Evolutionary conservation across 1,284 basidiomycete genomes (phyloP).

Genomic region (Albatrellus sp.): DNA sequence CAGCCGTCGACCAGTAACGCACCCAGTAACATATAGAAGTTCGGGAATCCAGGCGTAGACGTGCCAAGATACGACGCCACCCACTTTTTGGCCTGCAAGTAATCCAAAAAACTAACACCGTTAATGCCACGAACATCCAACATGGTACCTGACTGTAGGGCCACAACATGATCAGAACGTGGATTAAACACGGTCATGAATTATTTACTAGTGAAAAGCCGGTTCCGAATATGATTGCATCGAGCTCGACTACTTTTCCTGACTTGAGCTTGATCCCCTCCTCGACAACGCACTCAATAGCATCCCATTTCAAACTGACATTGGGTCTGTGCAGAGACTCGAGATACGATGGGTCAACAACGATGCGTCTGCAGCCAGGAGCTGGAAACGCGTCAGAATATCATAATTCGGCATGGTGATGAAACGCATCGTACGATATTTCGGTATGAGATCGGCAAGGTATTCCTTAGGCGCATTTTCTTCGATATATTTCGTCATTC

Average conservation of each 20-base stretch:
- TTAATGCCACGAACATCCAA: slow-evolving; percentile 18
- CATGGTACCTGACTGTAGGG: slow-evolving; percentile 15
- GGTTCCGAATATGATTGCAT: slow-evolving; percentile 21
- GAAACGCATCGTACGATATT: slow-evolving; percentile 25
- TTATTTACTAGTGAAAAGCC: slow-evolving; percentile 16
- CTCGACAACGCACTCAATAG: slow-evolving; percentile 28
- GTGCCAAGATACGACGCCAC: slow-evolving; percentile 24
- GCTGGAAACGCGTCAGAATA: slow-evolving; percentile 17
- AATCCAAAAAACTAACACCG: slow-evolving; percentile 18
- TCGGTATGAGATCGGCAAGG: slow-evolving; percentile 30
- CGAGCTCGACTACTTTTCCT: slow-evolving; percentile 8
- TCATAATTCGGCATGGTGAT: not conserved
- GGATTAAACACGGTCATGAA: not conserved
- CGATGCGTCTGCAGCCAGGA: slow-evolving; percentile 43
- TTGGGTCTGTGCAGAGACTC: slow-evolving; percentile 36
- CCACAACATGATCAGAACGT: too few species aligned
- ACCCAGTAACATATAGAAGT: slow-evolving; percentile 21
- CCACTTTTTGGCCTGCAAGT: slow-evolving; percentile 22
- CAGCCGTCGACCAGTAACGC: too few species aligned
- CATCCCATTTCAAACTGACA: slow-evolving; percentile 33
- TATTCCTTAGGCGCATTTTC: slow-evolving; percentile 15
- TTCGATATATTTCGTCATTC: too few species aligned
- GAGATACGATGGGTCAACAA: slow-evolving; percentile 42
- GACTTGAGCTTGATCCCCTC: slow-evolving; percentile 29
- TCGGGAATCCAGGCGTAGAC: slow-evolving; percentile 24